Base-by-base conservation (phyloP, 225 moss, liverwort and hornwort genomes). In the Sphagnum tenellum region DNA sequence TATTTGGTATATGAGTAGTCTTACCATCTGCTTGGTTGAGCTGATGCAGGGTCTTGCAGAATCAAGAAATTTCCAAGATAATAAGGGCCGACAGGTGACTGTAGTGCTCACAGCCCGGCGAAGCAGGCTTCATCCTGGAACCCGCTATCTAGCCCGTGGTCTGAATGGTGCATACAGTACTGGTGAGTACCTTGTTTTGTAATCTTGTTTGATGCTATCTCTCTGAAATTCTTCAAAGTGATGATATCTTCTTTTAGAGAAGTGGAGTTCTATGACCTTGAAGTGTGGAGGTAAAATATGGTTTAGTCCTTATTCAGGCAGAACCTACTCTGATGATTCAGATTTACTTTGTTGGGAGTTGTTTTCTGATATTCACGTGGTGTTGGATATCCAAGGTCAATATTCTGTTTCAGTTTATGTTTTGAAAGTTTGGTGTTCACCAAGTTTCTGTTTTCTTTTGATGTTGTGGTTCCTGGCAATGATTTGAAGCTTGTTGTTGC, bases 21-120 rank as follows among this genome's bases (percentile, higher is more conserved):
- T 52, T 74, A 82, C 73, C 80, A 80, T 83, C 77, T 73, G 70
- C 73, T 75, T 75, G 76, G 74, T 72, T 83, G 77, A 80, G 73
- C 80, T 82, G 80, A 78, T 83, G 78, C 93, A 99, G 98, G 98
- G 98, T 82, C 90, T 99, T 88, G 93, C 81, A 84, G 98, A 99
- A 67, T 76, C 90, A 66, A 82, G 82, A 71, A 73, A 72, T 44
- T 86, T 86, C 77, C n/a, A 66, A 73, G 82, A 80, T 72, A 54
- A 60, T 11, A 78, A 78, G 68, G 74, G 69, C 55, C 69, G 50
- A 56, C 72, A 64, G 60, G 86, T 99, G 60, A 93, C 81, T 47
- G 76, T 89, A 77, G 93, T 87, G 67, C 57, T 99, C 62, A 89
- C 82, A 57, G 98, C 98, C 49, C 85, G 98, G 66, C 87, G 98